These are phyloP conservation scores for Cyclotella cryptica DNA, from an alignment of 108 stramenopile species.

Conservation along the genomic window DNA sequence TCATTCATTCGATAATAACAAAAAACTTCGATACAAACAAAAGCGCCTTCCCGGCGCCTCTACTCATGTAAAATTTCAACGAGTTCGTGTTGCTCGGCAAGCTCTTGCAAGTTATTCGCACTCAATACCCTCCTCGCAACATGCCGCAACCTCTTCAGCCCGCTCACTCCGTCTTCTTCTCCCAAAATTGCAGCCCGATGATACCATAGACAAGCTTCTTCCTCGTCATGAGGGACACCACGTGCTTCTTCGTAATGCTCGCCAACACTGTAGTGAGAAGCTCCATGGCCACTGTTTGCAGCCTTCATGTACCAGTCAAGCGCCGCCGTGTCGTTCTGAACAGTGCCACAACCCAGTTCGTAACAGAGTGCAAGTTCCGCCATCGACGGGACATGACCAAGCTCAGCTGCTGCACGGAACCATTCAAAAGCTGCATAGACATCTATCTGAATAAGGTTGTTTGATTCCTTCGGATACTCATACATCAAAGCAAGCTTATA, in stretches of 20 bases:
- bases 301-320: slow-evolving; percentile 91
- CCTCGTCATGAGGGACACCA: slow-evolving; percentile 75
- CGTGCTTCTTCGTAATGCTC: slow-evolving; percentile 89
- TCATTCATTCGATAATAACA: background rate
- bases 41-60: slow-evolving; percentile 86
- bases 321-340: slow-evolving; percentile 77
- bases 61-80: slow-evolving; percentile 62
- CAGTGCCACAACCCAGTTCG: slow-evolving; percentile 85
- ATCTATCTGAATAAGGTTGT: slow-evolving; percentile 67
- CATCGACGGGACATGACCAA: slow-evolving; percentile 84
- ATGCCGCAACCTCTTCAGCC: slow-evolving; percentile 77
- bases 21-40: background rate
- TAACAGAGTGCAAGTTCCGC: slow-evolving; percentile 87
- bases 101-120: slow-evolving; percentile 41
- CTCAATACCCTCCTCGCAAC: slow-evolving; percentile 89
- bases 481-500: slow-evolving; percentile 78
- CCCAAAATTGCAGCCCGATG: slow-evolving; percentile 83
- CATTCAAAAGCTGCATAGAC: slow-evolving; percentile 84
- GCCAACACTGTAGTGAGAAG: slow-evolving; percentile 80
- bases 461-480: slow-evolving; percentile 73
- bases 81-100: slow-evolving; percentile 22
- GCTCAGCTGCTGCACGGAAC: slow-evolving; percentile 78
- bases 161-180: slow-evolving; percentile 75
- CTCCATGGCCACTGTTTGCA: slow-evolving; percentile 72
- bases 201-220: slow-evolving; percentile 91